A percentile compares a stretch with the other conserved stretches of the same genome.
Evolutionary conservation across 768 basidiomycete species (phyloP).

Genomic region (Sarcodon aspratus): DNA sequence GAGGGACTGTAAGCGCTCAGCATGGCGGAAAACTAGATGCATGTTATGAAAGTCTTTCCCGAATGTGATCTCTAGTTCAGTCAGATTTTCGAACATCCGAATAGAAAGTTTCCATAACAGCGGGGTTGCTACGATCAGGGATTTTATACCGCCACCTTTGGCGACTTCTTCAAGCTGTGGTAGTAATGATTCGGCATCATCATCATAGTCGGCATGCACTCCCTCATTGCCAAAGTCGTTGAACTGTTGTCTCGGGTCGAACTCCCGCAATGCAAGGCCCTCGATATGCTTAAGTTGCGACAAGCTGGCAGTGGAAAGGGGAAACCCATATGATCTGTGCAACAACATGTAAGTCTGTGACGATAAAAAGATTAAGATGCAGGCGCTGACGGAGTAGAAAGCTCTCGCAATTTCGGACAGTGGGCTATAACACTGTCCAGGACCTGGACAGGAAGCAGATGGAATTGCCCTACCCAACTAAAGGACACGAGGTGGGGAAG

Average conservation of each 20-base stretch:
- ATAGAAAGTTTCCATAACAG: not conserved
- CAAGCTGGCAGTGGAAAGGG: not conserved
- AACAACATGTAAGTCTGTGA: not conserved
- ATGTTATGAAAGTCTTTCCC: not conserved
- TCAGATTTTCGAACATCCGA: not conserved
- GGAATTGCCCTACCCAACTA: not conserved
- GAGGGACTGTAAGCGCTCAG: not conserved
- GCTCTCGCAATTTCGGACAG: not conserved
- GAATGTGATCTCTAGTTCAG: not conserved
- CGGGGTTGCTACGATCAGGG: not conserved
- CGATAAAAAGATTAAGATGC: not conserved
- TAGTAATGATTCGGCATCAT: not conserved
- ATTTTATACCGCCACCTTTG: not conserved
- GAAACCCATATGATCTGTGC: not conserved
- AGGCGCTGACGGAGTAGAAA: not conserved
- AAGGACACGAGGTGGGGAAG: not conserved
- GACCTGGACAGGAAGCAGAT: not conserved
- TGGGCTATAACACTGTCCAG: not conserved
- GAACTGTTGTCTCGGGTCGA: no score
- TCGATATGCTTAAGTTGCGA: not conserved
- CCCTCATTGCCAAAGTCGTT: no score
- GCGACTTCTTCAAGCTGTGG: not conserved
- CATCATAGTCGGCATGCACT: not conserved
- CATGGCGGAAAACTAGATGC: not conserved
- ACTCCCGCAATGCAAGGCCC: not conserved